These are phyloP conservation scores for Avena atlantica DNA, from an alignment of 176 grass and related monocot species.

Conservation along the genomic window DNA sequence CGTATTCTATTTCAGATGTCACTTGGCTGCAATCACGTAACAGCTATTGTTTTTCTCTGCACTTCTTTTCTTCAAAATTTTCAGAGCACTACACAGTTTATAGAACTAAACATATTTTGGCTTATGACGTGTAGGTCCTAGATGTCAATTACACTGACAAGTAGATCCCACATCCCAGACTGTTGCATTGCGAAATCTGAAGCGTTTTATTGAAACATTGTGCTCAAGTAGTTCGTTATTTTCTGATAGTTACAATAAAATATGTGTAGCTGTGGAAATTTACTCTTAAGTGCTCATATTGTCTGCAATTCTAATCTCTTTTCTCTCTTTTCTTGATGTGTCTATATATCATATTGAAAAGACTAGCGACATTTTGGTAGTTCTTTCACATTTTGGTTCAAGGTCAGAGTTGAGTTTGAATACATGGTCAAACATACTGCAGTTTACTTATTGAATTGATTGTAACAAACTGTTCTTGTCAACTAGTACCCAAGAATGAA, in stretches of 20 bases:
- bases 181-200: not conserved
- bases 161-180: conserved; percentile 4
- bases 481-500: conserved; percentile 18
- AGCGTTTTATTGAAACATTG: not conserved
- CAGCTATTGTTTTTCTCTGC: not conserved
- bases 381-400: not conserved
- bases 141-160: conserved; percentile 2
- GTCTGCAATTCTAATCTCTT: not conserved
- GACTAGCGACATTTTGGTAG: not conserved
- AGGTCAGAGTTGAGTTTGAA: conserved; percentile 2
- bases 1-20: conserved; percentile 3
- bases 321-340: not conserved
- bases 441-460: not conserved
- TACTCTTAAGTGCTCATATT: not conserved
- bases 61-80: not conserved
- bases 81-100: conserved; percentile 1
- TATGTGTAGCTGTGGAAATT: not conserved
- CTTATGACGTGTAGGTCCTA: not conserved
- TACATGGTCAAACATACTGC: not conserved
- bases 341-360: not conserved
- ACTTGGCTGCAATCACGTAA: conserved; percentile 6
- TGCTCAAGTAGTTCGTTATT: not conserved
- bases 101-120: not conserved
- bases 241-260: not conserved
- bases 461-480: not conserved